Percentiles rank a stretch among this genome's conserved stretches.
Evolutionary conservation across 2,329 filamentous ascomycete species (phyloP).

Genomic region (Colletotrichum neosansevieriae): DNA sequence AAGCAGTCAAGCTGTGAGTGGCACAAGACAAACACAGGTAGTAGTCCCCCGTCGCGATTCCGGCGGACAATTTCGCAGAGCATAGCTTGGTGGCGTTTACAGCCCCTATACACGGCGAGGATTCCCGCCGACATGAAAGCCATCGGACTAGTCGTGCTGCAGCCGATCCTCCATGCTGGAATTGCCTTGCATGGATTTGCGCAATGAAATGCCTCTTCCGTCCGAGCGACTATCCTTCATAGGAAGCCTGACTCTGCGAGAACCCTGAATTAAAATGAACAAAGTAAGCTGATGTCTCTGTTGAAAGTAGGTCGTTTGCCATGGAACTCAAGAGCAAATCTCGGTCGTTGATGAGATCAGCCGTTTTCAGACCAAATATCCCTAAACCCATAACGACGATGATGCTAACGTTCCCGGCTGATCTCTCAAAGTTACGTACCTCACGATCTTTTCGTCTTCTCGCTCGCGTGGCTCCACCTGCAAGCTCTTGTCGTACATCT

Average conservation of each 20-base stretch:
- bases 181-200: conserved; percentile 6
- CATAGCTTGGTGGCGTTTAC: not conserved
- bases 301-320: not conserved
- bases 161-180: not conserved
- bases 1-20: not conserved
- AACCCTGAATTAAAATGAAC: conserved; percentile 56
- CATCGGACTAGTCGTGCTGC: not conserved
- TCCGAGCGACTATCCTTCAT: conserved; percentile 48
- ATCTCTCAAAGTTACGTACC: conserved; percentile 70
- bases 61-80: not conserved
- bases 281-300: conserved; percentile 42
- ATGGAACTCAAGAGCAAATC: not conserved
- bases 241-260: conserved; percentile 72
- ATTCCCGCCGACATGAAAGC: not conserved
- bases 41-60: not conserved
- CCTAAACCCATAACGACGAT: conserved; percentile 42
- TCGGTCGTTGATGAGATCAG: too few species aligned
- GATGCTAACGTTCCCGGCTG: conserved; percentile 43
- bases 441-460: conserved; percentile 99
- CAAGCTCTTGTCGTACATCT: conserved; percentile 99
- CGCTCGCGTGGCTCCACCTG: conserved; percentile 93
- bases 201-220: conserved; percentile 6
- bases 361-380: conserved; percentile 1
- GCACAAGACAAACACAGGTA: too few species aligned
- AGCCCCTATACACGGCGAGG: not conserved